phyloP scores from a whole-genome alignment of 1,284 basidiomycete genomes.

The Heterobasidion occidentale region DNA sequence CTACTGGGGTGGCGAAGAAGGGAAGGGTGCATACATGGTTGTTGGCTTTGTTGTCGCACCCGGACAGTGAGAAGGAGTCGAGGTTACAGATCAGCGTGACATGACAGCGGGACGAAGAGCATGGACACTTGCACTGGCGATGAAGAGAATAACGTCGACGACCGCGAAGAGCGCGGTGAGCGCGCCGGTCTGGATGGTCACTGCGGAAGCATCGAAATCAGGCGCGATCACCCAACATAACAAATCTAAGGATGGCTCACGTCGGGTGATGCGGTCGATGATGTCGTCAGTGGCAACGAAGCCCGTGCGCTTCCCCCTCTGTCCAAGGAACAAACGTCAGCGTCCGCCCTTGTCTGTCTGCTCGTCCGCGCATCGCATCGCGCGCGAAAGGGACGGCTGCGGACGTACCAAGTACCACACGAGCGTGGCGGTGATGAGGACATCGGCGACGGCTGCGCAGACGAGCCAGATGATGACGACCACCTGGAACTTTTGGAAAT shows the following conservation, averaged over 20 bases:
- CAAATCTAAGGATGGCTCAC: slow-evolving; percentile 15
- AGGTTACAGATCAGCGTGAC: neutral
- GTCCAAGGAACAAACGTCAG: neutral
- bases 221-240: neutral
- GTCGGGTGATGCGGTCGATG: slow-evolving; percentile 32
- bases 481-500: slow-evolving; percentile 27
- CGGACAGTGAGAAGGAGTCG: neutral
- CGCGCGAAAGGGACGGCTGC: neutral
- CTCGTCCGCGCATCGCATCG: neutral
- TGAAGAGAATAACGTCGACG: slow-evolving; percentile 26
- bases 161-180: slow-evolving; percentile 24
- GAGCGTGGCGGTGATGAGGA: slow-evolving; percentile 21
- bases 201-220: slow-evolving; percentile 10
- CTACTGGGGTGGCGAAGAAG: neutral
- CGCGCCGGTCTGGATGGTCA: slow-evolving; percentile 31
- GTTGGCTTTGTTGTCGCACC: neutral
- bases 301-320: slow-evolving; percentile 34
- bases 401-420: slow-evolving; percentile 24
- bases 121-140: slow-evolving; percentile 20
- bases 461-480: slow-evolving; percentile 30
- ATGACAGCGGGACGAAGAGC: neutral
- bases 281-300: slow-evolving; percentile 26
- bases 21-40: neutral
- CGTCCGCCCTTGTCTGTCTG: no score
- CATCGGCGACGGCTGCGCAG: slow-evolving; percentile 23